phyloP scores from a whole-genome alignment of 1,139 yeast species.

The Pichia sp. region DNA sequence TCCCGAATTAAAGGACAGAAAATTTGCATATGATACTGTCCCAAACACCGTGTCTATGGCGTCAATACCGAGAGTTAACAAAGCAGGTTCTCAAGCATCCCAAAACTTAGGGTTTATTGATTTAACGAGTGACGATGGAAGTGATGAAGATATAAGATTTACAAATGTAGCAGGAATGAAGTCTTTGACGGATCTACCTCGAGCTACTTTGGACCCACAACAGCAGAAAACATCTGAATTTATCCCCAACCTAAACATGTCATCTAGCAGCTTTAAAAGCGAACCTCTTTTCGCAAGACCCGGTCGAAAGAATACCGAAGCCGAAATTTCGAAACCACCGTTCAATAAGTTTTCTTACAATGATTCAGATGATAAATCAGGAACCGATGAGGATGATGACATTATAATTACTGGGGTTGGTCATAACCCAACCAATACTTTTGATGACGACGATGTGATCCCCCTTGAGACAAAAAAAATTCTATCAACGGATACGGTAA shows the following conservation, averaged over 20 bases:
- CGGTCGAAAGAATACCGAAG: neutral
- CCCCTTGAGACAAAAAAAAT: neutral
- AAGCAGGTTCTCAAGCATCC: neutral
- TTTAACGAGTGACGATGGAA: conserved; percentile 16
- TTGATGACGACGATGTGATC: neutral
- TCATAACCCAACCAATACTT: neutral
- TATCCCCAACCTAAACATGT: neutral
- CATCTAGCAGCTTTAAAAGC: neutral
- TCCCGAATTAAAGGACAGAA: neutral
- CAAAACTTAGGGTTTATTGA: conserved; percentile 9
- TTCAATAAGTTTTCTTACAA: conserved; percentile 13
- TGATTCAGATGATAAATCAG: conserved; percentile 14
- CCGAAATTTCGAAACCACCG: neutral
- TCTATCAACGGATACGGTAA: neutral
- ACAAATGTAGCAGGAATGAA: neutral
- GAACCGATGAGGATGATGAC: conserved; percentile 17
- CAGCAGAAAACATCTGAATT: too few species aligned
- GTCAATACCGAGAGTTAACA: neutral
- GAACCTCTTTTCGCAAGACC: neutral
- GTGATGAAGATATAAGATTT: conserved; percentile 10
- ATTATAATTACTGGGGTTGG: conserved; percentile 17
- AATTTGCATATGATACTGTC: neutral
- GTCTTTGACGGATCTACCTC: neutral
- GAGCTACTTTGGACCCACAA: neutral
- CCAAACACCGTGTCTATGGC: conserved; percentile 4